Conservation (phyloP, 768 basidiomycete genomes). For the Termitomyces heimii region DNA sequence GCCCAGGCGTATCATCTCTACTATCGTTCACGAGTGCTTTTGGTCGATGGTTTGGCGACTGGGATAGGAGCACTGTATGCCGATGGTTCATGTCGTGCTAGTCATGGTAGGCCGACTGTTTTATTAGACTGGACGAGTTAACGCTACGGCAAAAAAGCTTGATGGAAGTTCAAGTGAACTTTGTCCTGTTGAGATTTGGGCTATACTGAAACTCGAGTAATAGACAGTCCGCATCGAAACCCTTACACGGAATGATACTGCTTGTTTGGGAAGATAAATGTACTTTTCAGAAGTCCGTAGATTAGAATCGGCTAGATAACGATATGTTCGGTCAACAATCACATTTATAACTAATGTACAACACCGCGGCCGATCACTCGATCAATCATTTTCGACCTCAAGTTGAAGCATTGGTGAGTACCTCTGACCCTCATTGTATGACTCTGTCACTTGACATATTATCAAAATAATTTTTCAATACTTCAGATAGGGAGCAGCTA, state of each 20-base stretch:
- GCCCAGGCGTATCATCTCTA: background rate
- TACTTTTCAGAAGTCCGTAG: background rate
- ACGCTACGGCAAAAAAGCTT: background rate
- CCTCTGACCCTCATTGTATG: background rate
- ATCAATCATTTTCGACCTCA: background rate
- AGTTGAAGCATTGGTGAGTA: background rate
- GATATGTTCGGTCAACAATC: background rate
- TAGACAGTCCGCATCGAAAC: background rate
- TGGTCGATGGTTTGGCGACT: background rate
- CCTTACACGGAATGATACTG: background rate
- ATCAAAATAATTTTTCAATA: background rate
- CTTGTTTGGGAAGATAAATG: background rate
- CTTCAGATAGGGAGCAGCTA: background rate
- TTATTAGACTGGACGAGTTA: background rate
- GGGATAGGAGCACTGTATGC: background rate
- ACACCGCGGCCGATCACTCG: background rate
- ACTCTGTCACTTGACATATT: background rate
- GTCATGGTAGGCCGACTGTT: background rate
- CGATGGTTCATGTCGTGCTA: background rate
- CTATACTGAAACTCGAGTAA: background rate
- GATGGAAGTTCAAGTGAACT: background rate
- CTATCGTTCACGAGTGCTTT: background rate
- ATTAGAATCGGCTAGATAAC: background rate
- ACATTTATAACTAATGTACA: too few relatives aligned
- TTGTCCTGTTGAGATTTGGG: background rate